Evolutionary conservation across 2,329 filamentous ascomycete species (phyloP), one percentile per base, ranked within the genome.

Genomic region (Exophiala alcalophila): DNA sequence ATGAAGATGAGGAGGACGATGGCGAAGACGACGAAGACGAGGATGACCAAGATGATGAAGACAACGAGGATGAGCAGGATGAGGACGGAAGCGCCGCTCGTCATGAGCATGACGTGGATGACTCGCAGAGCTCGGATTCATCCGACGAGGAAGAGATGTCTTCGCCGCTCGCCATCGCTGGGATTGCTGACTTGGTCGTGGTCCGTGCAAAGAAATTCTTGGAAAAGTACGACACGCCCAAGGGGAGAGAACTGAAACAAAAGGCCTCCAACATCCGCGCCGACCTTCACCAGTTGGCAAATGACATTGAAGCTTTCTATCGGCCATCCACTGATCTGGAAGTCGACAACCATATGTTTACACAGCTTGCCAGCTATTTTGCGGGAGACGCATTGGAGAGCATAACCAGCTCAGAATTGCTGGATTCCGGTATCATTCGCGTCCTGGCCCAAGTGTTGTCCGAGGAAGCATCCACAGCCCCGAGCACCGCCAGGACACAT

Each of bases 361-460:
- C 74, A 21, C 79, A 76, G 36, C 70, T 98, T 44, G 87, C 89
- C 1, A 76, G 78, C 3, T 90, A 92, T 59, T 98, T 98, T 57
- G 84, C 94, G 57, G 82, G 84, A 0, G 86, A 96, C 65, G 84
- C 92, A 1, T 66, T 95, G 40, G 86, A 95, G 59, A 94, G 88
- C 61, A 90, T 96, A 39, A 98, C 92, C 1, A 98, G 92, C 65
- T 90, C 91, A 33, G 92, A 98, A 62, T 71, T 98, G 21, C 78
- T 97, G 38, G 88, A 86, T 20, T 97, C 92, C 2, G 87, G 89
- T 12, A 80, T 98, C 41, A 90, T 98, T 8, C 80, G 86, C 30
- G 81, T 87, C 7, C 72, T 98, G 2, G 76, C 97, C 29, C 78
- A 86, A 21, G 78, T 95, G 7, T 89, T 98, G 60, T 40, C 40